These are phyloP conservation scores for Amaranthus tricolor DNA, from an alignment of 179 eudicot genomes.

Conservation along the genomic window DNA sequence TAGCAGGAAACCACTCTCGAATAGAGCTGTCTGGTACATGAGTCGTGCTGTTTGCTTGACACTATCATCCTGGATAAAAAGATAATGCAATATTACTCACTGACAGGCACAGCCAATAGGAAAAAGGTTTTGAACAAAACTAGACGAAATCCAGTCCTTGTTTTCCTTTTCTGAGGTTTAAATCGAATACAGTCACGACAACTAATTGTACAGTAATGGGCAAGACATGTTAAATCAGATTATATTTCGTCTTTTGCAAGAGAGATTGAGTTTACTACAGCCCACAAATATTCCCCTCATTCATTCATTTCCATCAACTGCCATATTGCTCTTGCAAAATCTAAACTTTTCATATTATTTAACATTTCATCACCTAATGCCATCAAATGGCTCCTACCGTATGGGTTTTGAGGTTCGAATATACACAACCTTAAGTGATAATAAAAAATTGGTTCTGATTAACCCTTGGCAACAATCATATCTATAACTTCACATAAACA, in stretches of 20 bases:
- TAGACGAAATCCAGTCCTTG: neutral
- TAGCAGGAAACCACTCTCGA: conserved; percentile 48
- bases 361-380: too few species aligned
- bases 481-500: too few species aligned
- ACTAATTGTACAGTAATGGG: neutral
- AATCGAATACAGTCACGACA: neutral
- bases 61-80: conserved; percentile 51
- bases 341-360: too few species aligned
- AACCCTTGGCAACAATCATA: too few species aligned
- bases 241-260: neutral
- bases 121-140: neutral
- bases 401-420: too few species aligned
- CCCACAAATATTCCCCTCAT: too few species aligned
- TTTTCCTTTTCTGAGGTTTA: neutral
- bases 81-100: neutral
- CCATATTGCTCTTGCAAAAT: too few species aligned
- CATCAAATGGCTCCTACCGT: too few species aligned
- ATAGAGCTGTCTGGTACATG: conserved; percentile 56
- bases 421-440: too few species aligned
- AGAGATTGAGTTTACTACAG: neutral
- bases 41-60: conserved; percentile 85
- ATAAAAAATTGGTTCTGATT: too few species aligned
- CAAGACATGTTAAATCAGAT: neutral
- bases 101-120: neutral
- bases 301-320: too few species aligned